phyloP scores from a whole-genome alignment of 2,329 filamentous ascomycete species.

The Pseudogymnoascus sp. region DNA sequence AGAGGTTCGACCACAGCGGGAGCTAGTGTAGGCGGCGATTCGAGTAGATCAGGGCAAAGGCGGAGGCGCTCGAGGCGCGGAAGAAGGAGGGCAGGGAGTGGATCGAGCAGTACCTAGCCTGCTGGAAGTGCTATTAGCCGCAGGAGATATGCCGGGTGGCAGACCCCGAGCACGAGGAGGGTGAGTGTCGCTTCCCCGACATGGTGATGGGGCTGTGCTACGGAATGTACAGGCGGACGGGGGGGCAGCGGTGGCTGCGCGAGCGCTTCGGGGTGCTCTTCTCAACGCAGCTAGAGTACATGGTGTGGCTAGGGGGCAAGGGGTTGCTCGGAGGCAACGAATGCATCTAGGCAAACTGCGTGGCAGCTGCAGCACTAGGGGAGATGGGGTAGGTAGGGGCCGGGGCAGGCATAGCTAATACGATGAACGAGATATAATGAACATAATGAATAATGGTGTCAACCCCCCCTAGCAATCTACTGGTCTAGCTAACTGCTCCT shows the following conservation, averaged over 20 bases:
- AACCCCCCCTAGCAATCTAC: too few species aligned
- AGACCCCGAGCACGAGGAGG: background rate
- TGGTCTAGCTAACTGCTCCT: too few species aligned
- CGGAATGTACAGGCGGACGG: background rate
- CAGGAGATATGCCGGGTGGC: conserved; percentile 1
- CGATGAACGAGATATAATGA: too few species aligned
- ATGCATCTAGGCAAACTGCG: background rate
- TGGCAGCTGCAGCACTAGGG: background rate
- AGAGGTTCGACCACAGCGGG: background rate
- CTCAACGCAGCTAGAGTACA: background rate
- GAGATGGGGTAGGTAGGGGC: too few species aligned
- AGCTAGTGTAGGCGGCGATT: background rate
- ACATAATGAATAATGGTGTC: too few species aligned
- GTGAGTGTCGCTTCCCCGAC: background rate
- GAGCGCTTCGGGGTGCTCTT: background rate
- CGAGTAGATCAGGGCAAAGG: conserved; percentile 1
- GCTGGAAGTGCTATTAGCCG: conserved; percentile 9
- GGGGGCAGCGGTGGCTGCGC: background rate
- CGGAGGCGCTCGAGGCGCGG: background rate
- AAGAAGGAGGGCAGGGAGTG: background rate
- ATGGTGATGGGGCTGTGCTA: background rate
- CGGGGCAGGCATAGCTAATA: too few species aligned
- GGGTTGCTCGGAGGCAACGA: background rate
- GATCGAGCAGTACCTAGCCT: background rate
- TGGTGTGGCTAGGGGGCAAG: background rate